Evolutionary conservation across 2,329 filamentous ascomycete genomes (phyloP).

Genomic region (Fusarium pseudocircinatum): DNA sequence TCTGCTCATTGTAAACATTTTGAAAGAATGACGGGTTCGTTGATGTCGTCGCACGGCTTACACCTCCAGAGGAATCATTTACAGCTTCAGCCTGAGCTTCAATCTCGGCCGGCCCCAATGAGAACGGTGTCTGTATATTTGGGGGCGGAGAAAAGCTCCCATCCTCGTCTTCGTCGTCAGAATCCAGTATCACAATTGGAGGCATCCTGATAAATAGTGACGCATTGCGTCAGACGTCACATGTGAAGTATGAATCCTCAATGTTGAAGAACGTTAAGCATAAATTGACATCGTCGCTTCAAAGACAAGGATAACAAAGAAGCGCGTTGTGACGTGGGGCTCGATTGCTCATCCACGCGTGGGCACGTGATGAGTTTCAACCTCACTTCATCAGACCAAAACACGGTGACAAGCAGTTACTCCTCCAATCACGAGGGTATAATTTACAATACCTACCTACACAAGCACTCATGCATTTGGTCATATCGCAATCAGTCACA

Average conservation of each 20-base stretch:
- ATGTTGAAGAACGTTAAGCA: background rate
- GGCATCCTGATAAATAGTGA: conserved; percentile 30
- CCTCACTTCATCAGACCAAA: background rate
- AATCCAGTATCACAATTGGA: conserved; percentile 50
- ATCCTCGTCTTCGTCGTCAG: conserved; percentile 53
- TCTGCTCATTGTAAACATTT: conserved; percentile 58
- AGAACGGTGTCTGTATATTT: conserved; percentile 2
- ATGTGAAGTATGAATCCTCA: background rate
- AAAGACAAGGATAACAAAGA: background rate
- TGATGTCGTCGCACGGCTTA: conserved; percentile 50
- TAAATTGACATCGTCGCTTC: conserved; percentile 8
- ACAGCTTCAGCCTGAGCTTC: conserved; percentile 5
- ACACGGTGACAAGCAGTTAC: background rate
- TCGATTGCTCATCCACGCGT: conserved; percentile 19
- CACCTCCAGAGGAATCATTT: conserved; percentile 38
- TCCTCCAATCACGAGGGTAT: background rate
- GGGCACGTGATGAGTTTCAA: conserved; percentile 28
- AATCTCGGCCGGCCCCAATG: background rate
- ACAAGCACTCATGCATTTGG: background rate
- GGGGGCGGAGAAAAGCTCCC: conserved; percentile 34
- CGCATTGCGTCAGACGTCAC: conserved; percentile 5
- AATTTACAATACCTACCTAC: background rate
- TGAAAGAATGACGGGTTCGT: conserved; percentile 61
- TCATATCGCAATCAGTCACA: background rate
- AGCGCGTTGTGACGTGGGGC: conserved; percentile 30